Evolutionary conservation across 2,329 filamentous ascomycete genomes (phyloP).

Genomic region (Hypoxylon sp.): DNA sequence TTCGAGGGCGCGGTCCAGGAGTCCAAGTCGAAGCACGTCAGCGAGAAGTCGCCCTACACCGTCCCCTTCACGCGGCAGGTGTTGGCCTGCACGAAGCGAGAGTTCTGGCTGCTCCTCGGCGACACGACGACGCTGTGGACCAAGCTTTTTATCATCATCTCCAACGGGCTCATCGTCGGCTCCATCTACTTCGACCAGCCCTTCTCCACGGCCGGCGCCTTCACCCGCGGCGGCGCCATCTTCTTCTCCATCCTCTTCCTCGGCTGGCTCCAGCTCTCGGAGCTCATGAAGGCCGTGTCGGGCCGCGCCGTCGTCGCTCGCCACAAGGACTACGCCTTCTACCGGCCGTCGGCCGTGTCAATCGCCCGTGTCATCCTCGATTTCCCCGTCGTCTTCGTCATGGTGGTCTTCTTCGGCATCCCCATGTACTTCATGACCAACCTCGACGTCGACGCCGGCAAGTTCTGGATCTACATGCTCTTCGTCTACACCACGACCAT

Average conservation of each 20-base stretch:
- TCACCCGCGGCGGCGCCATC: constrained; percentile 57
- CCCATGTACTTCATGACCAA: constrained; percentile 82
- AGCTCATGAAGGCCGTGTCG: constrained; percentile 79
- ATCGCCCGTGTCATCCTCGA: constrained; percentile 66
- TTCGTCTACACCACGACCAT: constrained; percentile 55
- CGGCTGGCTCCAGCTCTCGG: constrained; percentile 74
- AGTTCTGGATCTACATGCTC: constrained; percentile 72
- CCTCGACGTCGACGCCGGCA: constrained; percentile 68
- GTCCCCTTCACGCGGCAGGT: constrained; percentile 78
- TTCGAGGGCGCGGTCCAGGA: constrained; percentile 72
- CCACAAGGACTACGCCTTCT: constrained; percentile 59
- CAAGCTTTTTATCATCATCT: constrained; percentile 80
- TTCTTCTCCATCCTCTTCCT: constrained; percentile 64
- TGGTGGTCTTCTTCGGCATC: constrained; percentile 73
- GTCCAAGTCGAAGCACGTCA: constrained; percentile 72
- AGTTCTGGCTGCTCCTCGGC: constrained; percentile 80
- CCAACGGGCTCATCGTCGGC: constrained; percentile 77
- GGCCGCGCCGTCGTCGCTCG: constrained; percentile 67
- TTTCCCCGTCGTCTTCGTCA: constrained; percentile 67
- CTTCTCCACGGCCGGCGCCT: constrained; percentile 68
- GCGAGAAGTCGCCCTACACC: constrained; percentile 77
- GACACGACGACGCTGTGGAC: constrained; percentile 79
- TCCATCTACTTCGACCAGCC: constrained; percentile 78
- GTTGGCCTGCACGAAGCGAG: constrained; percentile 70
- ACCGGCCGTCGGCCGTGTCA: constrained; percentile 63